These are phyloP conservation scores for Suillus placidus DNA, from an alignment of 768 basidiomycete species.

Conservation along the genomic window DNA sequence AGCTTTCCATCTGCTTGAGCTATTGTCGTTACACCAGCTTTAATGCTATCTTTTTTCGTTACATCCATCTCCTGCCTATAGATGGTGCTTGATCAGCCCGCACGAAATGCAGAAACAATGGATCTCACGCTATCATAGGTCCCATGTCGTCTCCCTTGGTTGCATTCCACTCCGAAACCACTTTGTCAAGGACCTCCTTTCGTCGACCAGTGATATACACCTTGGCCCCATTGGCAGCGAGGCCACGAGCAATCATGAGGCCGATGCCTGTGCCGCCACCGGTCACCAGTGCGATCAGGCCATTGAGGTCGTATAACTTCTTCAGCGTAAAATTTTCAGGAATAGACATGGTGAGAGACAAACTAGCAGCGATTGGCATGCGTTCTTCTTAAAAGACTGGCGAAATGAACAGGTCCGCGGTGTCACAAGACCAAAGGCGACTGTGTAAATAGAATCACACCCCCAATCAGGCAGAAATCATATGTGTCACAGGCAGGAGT, in stretches of 20 bases:
- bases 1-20: constrained; percentile 57
- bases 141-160: constrained; percentile 44
- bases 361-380: not conserved
- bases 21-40: constrained; percentile 47
- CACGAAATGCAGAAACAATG: constrained; percentile 1
- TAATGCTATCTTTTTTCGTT: constrained; percentile 69
- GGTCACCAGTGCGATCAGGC: constrained; percentile 53
- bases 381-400: not conserved
- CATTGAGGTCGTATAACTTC: constrained; percentile 53
- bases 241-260: constrained; percentile 69
- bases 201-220: constrained; percentile 82
- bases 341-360: constrained; percentile 24
- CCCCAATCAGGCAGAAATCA: not conserved
- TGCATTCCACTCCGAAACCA: constrained; percentile 49
- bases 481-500: not conserved
- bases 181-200: constrained; percentile 61
- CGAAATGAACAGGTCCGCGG: not conserved
- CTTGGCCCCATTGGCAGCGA: constrained; percentile 77
- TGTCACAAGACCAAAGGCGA: not conserved
- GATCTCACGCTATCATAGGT: constrained; percentile 58
- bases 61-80: constrained; percentile 69
- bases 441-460: not conserved
- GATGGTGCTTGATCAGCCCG: constrained; percentile 5
- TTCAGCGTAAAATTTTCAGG: constrained; percentile 26
- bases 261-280: constrained; percentile 58